phyloP scores from a whole-genome alignment of 768 basidiomycete genomes.

The Dioszegia aurantiaca region DNA sequence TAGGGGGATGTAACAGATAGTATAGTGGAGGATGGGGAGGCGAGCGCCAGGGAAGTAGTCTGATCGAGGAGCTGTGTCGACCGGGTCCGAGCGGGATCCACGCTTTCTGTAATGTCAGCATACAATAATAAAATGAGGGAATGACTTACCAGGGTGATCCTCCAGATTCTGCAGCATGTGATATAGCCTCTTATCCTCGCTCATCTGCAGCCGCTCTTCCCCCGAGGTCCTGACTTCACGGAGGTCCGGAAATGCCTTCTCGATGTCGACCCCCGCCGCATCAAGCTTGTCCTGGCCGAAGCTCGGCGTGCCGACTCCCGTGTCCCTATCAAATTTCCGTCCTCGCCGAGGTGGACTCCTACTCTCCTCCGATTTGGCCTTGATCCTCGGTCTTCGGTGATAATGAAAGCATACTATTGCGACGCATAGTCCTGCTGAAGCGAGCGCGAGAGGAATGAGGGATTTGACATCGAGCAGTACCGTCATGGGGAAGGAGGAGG shows the following conservation, averaged over 20 bases:
- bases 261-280: background rate
- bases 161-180: conserved; percentile 42
- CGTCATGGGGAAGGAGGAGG: no score
- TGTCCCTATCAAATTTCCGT: background rate
- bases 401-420: background rate
- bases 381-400: background rate
- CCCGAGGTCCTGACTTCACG: background rate
- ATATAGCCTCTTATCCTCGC: conserved; percentile 35
- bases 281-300: background rate
- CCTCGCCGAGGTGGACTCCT: conserved; percentile 8
- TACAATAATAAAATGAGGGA: no score
- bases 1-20: conserved; percentile 30
- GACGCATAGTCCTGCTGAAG: background rate
- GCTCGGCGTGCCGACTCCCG: no score
- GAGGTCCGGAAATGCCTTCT: background rate
- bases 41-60: conserved; percentile 22
- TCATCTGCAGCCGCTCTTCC: conserved; percentile 13
- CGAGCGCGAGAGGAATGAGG: conserved; percentile 7
- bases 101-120: conserved; percentile 23
- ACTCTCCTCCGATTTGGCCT: conserved; percentile 5
- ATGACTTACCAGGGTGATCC: conserved; percentile 38
- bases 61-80: conserved; percentile 33
- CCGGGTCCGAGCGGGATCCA: conserved; percentile 24
- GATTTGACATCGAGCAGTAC: no score
- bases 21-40: conserved; percentile 23